phyloP scores from a whole-genome alignment of 1,284 basidiomycete genomes.

The Puccinia hordei region DNA sequence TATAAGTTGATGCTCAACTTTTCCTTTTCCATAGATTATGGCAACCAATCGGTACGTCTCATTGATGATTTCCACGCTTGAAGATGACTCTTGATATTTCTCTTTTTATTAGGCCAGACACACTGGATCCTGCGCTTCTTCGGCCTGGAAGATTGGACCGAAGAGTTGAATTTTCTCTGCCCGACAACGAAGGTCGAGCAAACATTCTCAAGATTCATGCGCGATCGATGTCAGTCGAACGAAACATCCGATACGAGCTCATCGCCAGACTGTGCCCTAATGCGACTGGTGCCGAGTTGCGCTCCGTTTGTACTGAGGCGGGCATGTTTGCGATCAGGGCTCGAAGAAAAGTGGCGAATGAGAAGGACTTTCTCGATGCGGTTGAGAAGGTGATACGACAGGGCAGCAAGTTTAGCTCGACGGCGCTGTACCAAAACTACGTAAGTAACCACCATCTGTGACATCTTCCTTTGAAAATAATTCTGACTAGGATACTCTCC shows the following conservation, averaged over 20 bases:
- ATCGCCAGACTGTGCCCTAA: constrained; percentile 97
- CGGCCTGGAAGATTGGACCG: constrained; percentile 95
- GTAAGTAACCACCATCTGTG: constrained; percentile 7
- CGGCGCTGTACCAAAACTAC: constrained; percentile 64
- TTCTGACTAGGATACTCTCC: neutral
- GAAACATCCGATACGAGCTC: constrained; percentile 95
- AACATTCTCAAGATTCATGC: constrained; percentile 98
- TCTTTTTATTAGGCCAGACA: constrained; percentile 75
- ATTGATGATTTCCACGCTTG: constrained; percentile 16
- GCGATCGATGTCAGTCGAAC: constrained; percentile 94
- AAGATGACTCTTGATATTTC: neutral
- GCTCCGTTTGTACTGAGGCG: constrained; percentile 96
- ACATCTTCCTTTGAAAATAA: neutral
- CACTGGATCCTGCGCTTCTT: constrained; percentile 91
- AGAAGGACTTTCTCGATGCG: constrained; percentile 94
- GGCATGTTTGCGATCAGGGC: constrained; percentile 99
- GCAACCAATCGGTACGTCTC: constrained; percentile 82
- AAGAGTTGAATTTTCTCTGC: constrained; percentile 91
- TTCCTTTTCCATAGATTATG: constrained; percentile 67
- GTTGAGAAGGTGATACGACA: constrained; percentile 98
- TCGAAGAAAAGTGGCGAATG: constrained; percentile 92
- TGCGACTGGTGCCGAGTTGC: constrained; percentile 94
- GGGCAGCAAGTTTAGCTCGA: constrained; percentile 86
- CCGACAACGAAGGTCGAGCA: constrained; percentile 92
- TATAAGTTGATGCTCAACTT: neutral